Evolutionary conservation across 2,329 filamentous ascomycete genomes (phyloP).

Genomic region (Cryphonectria nitschkei): DNA sequence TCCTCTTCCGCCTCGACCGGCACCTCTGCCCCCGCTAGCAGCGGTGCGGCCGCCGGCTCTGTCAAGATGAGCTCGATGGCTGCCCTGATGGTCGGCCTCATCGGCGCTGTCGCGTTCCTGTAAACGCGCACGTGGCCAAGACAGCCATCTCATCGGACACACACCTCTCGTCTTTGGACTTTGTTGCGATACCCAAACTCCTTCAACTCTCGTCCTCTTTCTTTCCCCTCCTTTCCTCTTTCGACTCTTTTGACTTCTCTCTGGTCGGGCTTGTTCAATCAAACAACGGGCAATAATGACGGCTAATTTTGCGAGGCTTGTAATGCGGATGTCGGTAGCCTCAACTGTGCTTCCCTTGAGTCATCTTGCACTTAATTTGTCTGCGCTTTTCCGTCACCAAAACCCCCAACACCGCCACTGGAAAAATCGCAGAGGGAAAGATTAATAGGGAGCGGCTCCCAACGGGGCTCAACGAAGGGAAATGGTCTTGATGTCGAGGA

Average conservation of each 20-base stretch:
- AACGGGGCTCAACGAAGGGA: not conserved
- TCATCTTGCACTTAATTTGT: slow-evolving; percentile 13
- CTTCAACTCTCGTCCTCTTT: not conserved
- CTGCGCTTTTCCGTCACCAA: slow-evolving; percentile 6
- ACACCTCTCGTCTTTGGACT: not conserved
- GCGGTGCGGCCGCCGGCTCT: slow-evolving; percentile 35
- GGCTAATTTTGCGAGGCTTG: slow-evolving; percentile 14
- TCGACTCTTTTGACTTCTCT: not conserved
- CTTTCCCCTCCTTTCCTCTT: not conserved
- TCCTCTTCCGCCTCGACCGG: slow-evolving; percentile 31
- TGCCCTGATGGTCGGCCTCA: slow-evolving; percentile 40
- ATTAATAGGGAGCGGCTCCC: not conserved
- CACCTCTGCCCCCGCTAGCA: slow-evolving; percentile 34
- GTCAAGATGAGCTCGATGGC: slow-evolving; percentile 39
- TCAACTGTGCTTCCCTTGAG: slow-evolving; percentile 1
- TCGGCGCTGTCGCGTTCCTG: slow-evolving; percentile 41
- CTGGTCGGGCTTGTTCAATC: not conserved
- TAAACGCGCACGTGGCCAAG: slow-evolving; percentile 33
- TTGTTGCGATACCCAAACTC: not conserved
- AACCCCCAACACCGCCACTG: not conserved
- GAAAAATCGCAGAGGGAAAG: not conserved
- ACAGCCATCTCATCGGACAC: not conserved
- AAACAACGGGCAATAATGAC: not conserved
- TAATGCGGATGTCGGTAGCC: slow-evolving; percentile 18
- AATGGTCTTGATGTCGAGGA: not conserved